Conservation (phyloP, 257 asterid species). For the Catharanthus roseus region DNA sequence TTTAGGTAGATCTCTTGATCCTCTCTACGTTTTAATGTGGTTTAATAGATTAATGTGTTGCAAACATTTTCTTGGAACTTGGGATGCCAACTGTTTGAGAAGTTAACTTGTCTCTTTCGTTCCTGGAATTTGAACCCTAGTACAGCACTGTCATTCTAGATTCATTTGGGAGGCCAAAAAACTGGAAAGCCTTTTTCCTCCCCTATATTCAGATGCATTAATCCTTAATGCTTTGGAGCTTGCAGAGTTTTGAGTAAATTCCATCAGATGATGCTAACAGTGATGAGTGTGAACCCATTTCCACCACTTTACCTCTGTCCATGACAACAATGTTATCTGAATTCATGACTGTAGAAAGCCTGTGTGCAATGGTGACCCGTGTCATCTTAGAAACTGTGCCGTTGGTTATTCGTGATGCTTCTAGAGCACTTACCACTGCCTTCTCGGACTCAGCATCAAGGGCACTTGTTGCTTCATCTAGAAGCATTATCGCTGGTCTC, state of each 20-base stretch:
- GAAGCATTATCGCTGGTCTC: slow-evolving; percentile 64
- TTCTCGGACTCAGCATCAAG: slow-evolving; percentile 78
- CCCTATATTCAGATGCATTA: slow-evolving; percentile 15
- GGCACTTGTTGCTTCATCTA: slow-evolving; percentile 85
- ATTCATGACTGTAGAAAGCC: slow-evolving; percentile 64
- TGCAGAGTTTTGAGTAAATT: slow-evolving; percentile 49
- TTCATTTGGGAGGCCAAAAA: background rate
- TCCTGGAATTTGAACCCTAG: background rate
- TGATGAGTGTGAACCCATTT: slow-evolving; percentile 54
- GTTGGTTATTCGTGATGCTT: slow-evolving; percentile 29
- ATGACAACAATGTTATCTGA: slow-evolving; percentile 63
- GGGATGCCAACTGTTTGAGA: background rate
- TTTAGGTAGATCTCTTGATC: slow-evolving; percentile 28
- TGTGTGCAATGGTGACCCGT: slow-evolving; percentile 62
- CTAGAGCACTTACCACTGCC: slow-evolving; percentile 49
- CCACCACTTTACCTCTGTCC: slow-evolving; percentile 69
- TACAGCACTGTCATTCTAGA: background rate
- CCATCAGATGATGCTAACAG: slow-evolving; percentile 51
- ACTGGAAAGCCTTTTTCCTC: background rate
- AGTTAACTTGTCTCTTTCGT: background rate
- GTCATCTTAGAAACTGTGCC: slow-evolving; percentile 31
- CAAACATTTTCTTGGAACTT: background rate
- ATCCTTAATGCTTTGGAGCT: slow-evolving; percentile 45
- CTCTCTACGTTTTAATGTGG: background rate
- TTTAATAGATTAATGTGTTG: background rate